phyloP scores from a whole-genome alignment of 371 early-diverging fungal species.

The Mortierella sp. region DNA sequence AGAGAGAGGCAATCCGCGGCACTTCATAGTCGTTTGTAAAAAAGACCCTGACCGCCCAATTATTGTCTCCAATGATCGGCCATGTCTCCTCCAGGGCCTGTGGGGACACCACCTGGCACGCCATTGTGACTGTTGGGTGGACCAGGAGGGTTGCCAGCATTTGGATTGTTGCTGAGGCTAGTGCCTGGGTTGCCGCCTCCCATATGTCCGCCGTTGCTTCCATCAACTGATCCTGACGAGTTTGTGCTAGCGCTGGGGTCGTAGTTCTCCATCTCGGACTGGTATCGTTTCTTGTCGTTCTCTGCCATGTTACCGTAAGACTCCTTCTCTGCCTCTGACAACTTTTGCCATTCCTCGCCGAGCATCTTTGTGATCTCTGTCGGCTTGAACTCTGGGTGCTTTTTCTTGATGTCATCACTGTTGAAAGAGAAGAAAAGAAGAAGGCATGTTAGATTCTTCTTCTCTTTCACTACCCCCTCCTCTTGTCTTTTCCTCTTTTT shows the following conservation, averaged over 20 bases:
- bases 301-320: conserved; percentile 45
- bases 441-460: no score
- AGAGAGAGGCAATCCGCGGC: background rate
- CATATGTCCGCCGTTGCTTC: conserved; percentile 13
- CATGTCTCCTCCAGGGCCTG: conserved; percentile 18
- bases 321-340: conserved; percentile 53
- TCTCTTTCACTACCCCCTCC: no score
- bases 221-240: background rate
- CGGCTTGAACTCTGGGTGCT: conserved; percentile 50
- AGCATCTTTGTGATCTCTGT: conserved; percentile 53
- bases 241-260: conserved; percentile 12
- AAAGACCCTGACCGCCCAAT: background rate
- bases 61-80: conserved; percentile 28
- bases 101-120: conserved; percentile 6
- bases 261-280: conserved; percentile 46
- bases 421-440: background rate
- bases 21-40: background rate
- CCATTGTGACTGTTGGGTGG: conserved; percentile 9
- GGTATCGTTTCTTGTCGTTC: conserved; percentile 48
- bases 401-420: conserved; percentile 53
- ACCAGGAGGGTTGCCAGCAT: no score
- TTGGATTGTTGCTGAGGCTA: no score
- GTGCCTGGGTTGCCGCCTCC: no score
- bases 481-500: no score
- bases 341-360: conserved; percentile 53